Evolutionary conservation across 2,329 filamentous ascomycete genomes (phyloP).

Genomic region (Tolypocladium amazonense): DNA sequence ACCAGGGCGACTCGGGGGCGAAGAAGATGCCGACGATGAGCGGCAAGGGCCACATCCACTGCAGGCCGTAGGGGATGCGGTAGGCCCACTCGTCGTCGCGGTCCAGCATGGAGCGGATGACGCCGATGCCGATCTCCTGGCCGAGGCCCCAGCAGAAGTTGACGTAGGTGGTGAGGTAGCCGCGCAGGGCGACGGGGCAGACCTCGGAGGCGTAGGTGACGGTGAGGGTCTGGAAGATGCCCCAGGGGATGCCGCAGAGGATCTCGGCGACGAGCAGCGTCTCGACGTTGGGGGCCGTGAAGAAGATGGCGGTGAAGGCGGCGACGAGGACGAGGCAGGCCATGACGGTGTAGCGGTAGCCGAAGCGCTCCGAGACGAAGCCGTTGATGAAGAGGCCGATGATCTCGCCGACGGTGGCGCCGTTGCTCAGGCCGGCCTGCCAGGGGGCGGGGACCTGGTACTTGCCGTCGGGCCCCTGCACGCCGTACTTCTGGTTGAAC

Average conservation of each 20-base stretch:
- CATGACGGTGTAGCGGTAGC: slow-evolving; percentile 57
- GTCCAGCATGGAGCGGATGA: slow-evolving; percentile 56
- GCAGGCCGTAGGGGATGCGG: slow-evolving; percentile 59
- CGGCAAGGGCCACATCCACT: slow-evolving; percentile 70
- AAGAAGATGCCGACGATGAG: slow-evolving; percentile 55
- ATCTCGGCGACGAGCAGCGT: slow-evolving; percentile 51
- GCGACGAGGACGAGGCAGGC: slow-evolving; percentile 41
- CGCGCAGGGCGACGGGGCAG: slow-evolving; percentile 60
- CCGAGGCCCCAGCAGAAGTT: slow-evolving; percentile 73
- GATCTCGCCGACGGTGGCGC: slow-evolving; percentile 41
- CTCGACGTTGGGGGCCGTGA: slow-evolving; percentile 50
- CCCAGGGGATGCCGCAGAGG: slow-evolving; percentile 52
- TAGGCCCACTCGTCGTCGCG: slow-evolving; percentile 59
- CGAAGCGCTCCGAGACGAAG: slow-evolving; percentile 53
- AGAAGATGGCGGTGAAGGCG: slow-evolving; percentile 52
- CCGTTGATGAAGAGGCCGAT: slow-evolving; percentile 58
- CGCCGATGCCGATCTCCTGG: slow-evolving; percentile 63
- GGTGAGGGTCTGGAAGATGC: slow-evolving; percentile 47
- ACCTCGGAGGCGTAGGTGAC: slow-evolving; percentile 63
- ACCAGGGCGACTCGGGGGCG: slow-evolving; percentile 64
- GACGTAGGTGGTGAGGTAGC: slow-evolving; percentile 63
- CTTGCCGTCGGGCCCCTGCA: slow-evolving; percentile 29
- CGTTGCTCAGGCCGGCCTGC: slow-evolving; percentile 51
- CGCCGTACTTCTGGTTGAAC: slow-evolving; percentile 49
- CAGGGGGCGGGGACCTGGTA: slow-evolving; percentile 50